Evolutionary conservation across 139 green algal genomes (phyloP), one percentile per base, ranked within the genome.

Genomic region (Chlorella sp.): DNA sequence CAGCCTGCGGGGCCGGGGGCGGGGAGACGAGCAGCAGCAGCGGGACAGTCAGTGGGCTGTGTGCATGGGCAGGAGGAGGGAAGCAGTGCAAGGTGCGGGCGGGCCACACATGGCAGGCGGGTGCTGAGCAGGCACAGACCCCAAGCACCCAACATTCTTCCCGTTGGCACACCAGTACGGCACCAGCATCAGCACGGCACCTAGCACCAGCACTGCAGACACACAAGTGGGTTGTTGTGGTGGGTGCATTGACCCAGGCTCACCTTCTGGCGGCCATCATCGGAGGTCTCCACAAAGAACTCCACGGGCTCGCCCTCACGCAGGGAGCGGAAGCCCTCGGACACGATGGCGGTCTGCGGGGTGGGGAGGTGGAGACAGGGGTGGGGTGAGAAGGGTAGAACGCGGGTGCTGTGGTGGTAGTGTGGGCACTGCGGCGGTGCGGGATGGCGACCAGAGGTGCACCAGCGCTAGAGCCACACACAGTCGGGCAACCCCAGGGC

Each of bases 291-390:
- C 40, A 36, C 34, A 53, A 89, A 91, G 92, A 95, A 98, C 91
- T 98, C 96, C 5, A 98, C 96, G 28, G 86, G 57, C 91, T 97
- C 96, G 42, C 93, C 95, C 88, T 98, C 95, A 12, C 84, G 76
- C 57, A 98, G 93, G 85, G 89, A 95, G 80, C 96, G 94, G 95
- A 98, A 98, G 61, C 96, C 96, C 75, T 97, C 95, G n/a, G 92
- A 89, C 37, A 95, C 83, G 85, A 98, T 97, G 87, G 91, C 94
- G 61, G 93, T 96, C 93, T 95, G 91, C 61, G 36, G 37, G 77
- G 78, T 24, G 42, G 22, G 40, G 22, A 12, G 36, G 40, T 39
- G 78, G 15, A 26, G 15, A 24, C 30, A 57, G 16, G 78, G 32
- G 32, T 24, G 73, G 73, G 32, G 26, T 32, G 73, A n/a, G 15